A percentile compares a stretch with the other conserved stretches of the same genome.
These are phyloP conservation scores for Cubamyces lactineus DNA, from an alignment of 768 basidiomycete genomes.

Conservation along the genomic window DNA sequence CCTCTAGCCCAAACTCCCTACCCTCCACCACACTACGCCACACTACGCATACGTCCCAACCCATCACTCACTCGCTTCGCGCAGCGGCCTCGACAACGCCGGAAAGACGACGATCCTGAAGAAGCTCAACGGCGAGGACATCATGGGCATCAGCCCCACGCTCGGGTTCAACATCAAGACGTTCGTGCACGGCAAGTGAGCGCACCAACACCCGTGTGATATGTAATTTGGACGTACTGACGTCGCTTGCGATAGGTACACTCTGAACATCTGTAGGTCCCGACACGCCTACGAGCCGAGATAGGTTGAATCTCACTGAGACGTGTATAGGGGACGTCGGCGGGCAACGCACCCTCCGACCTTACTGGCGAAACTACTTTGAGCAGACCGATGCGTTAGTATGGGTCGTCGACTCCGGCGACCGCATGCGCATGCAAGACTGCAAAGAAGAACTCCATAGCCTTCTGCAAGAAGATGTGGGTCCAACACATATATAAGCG, in stretches of 20 bases:
- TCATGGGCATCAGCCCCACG: conserved; percentile 86
- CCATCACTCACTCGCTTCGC: not conserved
- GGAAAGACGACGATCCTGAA: conserved; percentile 99
- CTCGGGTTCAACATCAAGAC: conserved; percentile 99
- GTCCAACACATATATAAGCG: conserved; percentile 33
- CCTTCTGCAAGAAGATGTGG: conserved; percentile 89
- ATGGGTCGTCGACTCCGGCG: conserved; percentile 98
- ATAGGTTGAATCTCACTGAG: not conserved
- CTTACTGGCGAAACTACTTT: conserved; percentile 99
- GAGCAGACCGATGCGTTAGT: conserved; percentile 98
- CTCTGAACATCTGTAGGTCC: conserved; percentile 75
- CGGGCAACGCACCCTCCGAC: conserved; percentile 91
- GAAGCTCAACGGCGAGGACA: conserved; percentile 92
- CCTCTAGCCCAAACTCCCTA: not conserved
- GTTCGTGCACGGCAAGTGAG: conserved; percentile 86
- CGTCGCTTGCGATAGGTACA: conserved; percentile 51
- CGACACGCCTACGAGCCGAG: not conserved
- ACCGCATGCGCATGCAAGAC: conserved; percentile 87
- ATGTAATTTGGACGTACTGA: not conserved
- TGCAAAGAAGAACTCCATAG: conserved; percentile 87
- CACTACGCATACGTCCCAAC: not conserved
- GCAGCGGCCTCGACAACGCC: conserved; percentile 95
- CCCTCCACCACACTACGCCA: no score
- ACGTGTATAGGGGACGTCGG: conserved; percentile 87
- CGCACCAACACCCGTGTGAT: conserved; percentile 3